A percentile compares a stretch with the other conserved stretches of the same genome.
phyloP scores from a whole-genome alignment of 2,329 filamentous ascomycete species.

The Ramularia endophylla region DNA sequence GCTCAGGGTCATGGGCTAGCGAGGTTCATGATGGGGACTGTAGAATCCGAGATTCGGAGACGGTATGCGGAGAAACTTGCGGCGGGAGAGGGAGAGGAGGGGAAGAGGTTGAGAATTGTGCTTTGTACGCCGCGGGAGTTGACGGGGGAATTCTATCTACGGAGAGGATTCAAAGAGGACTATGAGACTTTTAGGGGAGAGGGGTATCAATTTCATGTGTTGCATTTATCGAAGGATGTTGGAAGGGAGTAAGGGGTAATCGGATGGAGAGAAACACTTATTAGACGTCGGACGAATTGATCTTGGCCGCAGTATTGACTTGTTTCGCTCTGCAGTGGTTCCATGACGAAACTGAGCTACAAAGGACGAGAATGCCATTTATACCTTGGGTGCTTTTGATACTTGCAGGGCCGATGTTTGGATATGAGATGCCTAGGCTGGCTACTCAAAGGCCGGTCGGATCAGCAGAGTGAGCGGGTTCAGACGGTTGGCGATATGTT shows the following conservation, averaged over 20 bases:
- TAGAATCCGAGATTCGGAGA: conserved; percentile 7
- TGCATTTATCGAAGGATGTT: conserved; percentile 9
- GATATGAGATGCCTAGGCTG: no score
- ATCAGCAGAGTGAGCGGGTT: no score
- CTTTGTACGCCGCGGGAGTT: conserved; percentile 12
- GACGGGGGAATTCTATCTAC: conserved; percentile 10
- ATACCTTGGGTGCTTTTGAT: no score
- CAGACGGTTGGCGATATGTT: no score
- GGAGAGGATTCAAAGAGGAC: conserved; percentile 11
- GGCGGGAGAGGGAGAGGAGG: neutral
- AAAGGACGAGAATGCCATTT: no score
- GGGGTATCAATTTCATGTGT: conserved; percentile 12
- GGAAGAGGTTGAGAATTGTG: conserved; percentile 9
- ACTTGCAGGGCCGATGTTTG: no score
- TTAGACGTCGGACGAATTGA: no score
- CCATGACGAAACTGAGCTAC: no score
- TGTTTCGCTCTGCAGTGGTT: no score
- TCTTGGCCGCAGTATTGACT: no score
- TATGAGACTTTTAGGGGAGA: conserved; percentile 13
- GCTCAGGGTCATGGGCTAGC: conserved; percentile 11
- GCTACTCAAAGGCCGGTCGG: no score
- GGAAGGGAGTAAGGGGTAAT: neutral
- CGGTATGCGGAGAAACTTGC: conserved; percentile 4
- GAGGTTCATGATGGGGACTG: conserved; percentile 10
- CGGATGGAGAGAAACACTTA: no score